Base-by-base conservation (phyloP, 768 basidiomycete species). In the Tricholoma sp. region DNA sequence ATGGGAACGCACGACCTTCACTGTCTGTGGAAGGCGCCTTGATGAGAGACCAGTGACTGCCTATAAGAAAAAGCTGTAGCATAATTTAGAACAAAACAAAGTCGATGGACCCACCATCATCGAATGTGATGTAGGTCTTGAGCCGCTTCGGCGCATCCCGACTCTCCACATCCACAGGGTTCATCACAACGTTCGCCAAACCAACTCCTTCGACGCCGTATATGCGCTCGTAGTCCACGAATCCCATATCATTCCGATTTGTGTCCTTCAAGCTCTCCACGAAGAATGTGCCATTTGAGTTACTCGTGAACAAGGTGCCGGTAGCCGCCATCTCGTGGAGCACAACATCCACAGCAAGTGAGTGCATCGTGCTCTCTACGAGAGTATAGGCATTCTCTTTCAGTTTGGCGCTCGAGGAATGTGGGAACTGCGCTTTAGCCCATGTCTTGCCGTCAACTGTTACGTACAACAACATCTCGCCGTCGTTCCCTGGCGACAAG, bases 211-310 rank as follows among this genome's bases (percentile, higher is more conserved):
- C 89, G 12, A 95, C 74, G 0, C 91, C 92, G 62, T 88, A 88
- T 34, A 95, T 69, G 57, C 82, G 84, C 73, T 99, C 97, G 63
- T 87, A 98, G 68, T 98, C 97, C 34, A 98, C 96, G 57, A 84
- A 97, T 9, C 95, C 97, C 57, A 78, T 71, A 45, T 80, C 76
- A 68, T 98, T 96, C 49, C 97, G 77, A 68, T 98, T 98, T 4
- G 97, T 98, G 65, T 96, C 87, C 72, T 86, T 83, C 57, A 99
- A 77, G 63, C 89, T 89, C 71, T 95, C 82, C 9, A 94, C 89
- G 68, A 98, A 99, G 71, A 84, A 95, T 12, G 94, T 97, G 3
- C 97, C 97, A 63, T 98, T 95, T 36, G 90, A 92, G 70, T 98
- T 97, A 72, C 88, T 91, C 54, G 96, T 88, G 75, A 98, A 99